Evolutionary conservation across 768 basidiomycete species (phyloP).

Genomic region (Gloeophyllum trabeum): DNA sequence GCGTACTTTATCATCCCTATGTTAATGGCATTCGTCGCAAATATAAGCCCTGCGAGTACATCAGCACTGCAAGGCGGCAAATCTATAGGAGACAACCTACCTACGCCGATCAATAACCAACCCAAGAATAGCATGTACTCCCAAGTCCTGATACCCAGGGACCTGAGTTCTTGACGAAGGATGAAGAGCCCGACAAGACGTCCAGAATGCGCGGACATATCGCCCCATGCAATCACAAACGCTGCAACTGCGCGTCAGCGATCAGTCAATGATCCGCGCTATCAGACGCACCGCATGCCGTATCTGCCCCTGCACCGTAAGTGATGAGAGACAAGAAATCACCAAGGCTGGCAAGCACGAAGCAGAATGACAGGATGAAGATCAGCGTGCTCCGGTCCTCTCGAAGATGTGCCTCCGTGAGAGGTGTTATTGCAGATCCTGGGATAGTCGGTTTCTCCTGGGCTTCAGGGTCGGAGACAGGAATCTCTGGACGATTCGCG

Average conservation of each 20-base stretch:
- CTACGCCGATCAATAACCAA: slow-evolving; percentile 20
- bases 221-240: slow-evolving; percentile 34
- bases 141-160: slow-evolving; percentile 15
- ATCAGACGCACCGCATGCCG: slow-evolving; percentile 16
- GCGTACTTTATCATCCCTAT: slow-evolving; percentile 22
- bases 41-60: slow-evolving; percentile 21
- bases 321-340: slow-evolving; percentile 14
- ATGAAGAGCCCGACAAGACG: slow-evolving; percentile 28
- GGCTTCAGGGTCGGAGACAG: not conserved
- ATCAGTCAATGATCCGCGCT: not conserved
- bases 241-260: slow-evolving; percentile 15
- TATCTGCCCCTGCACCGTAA: slow-evolving; percentile 4
- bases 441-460: not conserved
- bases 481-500: not conserved
- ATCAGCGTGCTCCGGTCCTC: slow-evolving; percentile 9
- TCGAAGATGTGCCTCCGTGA: slow-evolving; percentile 3
- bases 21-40: slow-evolving; percentile 27
- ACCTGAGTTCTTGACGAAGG: slow-evolving; percentile 22
- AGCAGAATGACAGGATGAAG: slow-evolving; percentile 17
- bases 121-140: slow-evolving; percentile 22
- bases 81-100: slow-evolving; percentile 16
- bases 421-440: slow-evolving; percentile 3
- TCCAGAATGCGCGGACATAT: slow-evolving; percentile 25
- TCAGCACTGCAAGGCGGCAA: not conserved
- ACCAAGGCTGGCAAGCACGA: slow-evolving; percentile 14